phyloP scores from a whole-genome alignment of 768 basidiomycete species.

The Strobilomyces echinocephalus region DNA sequence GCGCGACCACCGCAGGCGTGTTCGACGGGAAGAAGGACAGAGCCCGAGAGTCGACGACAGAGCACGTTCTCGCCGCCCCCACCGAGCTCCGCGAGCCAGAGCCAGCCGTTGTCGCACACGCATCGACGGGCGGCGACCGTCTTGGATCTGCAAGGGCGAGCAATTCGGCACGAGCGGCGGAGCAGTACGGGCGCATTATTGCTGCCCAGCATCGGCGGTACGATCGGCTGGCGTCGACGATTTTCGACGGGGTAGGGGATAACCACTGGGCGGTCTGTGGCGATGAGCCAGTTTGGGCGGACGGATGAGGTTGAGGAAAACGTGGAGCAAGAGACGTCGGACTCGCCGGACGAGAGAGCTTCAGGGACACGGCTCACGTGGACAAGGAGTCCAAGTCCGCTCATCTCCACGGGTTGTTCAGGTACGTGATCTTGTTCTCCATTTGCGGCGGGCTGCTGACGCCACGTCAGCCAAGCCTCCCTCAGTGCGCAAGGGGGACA shows the following conservation, averaged over 20 bases:
- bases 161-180: constrained; percentile 64
- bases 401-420: no score
- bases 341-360: constrained; percentile 15
- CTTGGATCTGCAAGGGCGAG: constrained; percentile 61
- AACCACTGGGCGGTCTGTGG: constrained; percentile 24
- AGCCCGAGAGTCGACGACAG: constrained; percentile 21
- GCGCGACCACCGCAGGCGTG: constrained; percentile 12
- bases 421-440: no score
- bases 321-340: constrained; percentile 37
- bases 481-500: no score
- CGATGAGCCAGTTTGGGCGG: constrained; percentile 47
- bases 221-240: constrained; percentile 63
- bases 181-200: constrained; percentile 72
- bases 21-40: constrained; percentile 22
- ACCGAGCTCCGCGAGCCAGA: constrained; percentile 39
- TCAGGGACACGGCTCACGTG: no score
- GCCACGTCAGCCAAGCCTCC: no score
- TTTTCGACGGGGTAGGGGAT: constrained; percentile 63
- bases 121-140: constrained; percentile 78
- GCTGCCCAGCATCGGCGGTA: constrained; percentile 43
- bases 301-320: constrained; percentile 46
- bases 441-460: no score
- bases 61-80: constrained; percentile 27
- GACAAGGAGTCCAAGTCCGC: no score
- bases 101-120: constrained; percentile 53